Evolutionary conservation across 768 basidiomycete species (phyloP), one percentile per base, ranked within the genome.

Genomic region (Fomitopsis serialis): DNA sequence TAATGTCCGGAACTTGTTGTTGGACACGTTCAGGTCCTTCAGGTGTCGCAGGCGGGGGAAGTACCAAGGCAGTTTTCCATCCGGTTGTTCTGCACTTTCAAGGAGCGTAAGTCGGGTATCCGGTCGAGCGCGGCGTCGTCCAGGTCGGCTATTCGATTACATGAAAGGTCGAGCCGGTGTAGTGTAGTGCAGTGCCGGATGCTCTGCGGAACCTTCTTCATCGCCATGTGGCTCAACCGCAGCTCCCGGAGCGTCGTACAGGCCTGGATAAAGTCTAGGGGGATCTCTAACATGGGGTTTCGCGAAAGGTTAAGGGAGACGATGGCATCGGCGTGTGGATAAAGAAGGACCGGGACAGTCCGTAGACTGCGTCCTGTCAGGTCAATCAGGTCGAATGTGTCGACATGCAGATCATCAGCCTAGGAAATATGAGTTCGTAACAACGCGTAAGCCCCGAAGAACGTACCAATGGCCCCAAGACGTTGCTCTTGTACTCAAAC

Each of bases 251-350:
- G 79, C 5, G 76, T 80, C 1, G 80, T 81, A 64, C 93, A 96
- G 5, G 87, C 82, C 68, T 97, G 91, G 53, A 97, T 87, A 66
- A 99, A 99, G 70, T 98, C 97, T 47, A 92, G 84, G 0, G 96
- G 97, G 34, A 98, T 87, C 68, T 98, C 95, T 51, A 95, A 80
- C 81, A 96, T 92, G 2, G 95, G 93, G 65, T 98, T 99, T 42
- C 90, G 84, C 3, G 93, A 96, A 13, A 98, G 79, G 55, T 89
- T 90, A 54, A 98, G 85, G 37, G 78, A 84, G 54, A 89, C 74
- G 62, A 99, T 94, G 23, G 80, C 80, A 59, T 88, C 84, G 1
- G 94, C 93, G 54, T 92, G 83, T 50, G 81, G 78, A 67, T 99
- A 88, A 12, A 98, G 76, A 54, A 83, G 75, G 59, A 96, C 85